Evolutionary conservation across 768 basidiomycete genomes (phyloP), one percentile per base, ranked within the genome.

Genomic region (Leccinum subtestaceum): DNA sequence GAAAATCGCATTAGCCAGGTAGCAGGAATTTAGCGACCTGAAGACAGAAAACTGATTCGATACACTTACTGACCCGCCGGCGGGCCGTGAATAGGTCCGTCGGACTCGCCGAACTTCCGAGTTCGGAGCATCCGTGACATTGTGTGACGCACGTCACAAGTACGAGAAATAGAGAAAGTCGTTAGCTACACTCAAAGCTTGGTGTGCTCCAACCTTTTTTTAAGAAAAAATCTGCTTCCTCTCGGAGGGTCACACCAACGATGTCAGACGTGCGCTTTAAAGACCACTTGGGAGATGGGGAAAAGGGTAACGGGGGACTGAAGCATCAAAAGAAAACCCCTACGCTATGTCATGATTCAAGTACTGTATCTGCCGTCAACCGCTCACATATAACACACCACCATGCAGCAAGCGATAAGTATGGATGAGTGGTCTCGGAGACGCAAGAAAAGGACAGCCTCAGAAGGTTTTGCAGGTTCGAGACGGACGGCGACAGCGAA

Each of bases 241-340:
- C 58, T 45, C 15, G 5, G 19, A 21, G 43, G n/a, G 11, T 11
- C 13, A 10, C 4, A 45, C 43, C 15, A 45, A 45, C 43, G 45
- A 63, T 89, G 86, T 84, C 88, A 12, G 92, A 97, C 74, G 80
- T 90, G n/a, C 84, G 96, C 23, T 99, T 98, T 73, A 91, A 89
- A 72, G 77, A 80, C 56, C 80, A 97, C n/a, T 84, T 98, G 46
- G 77, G 81, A 58, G 74, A 78, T 13, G 77, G 73, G 57, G 78
- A 79, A 58, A 69, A 65, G 45, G 76, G 70, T 52, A 55, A 70
- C 62, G 79, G 80, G 70, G 54, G 52, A 29, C 31, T 31, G 31
- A 70, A 66, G 65, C 10, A 29, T 10, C 31, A 11, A 31, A 31
- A 31, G 57, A 43, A 43, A 43, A 10, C n/a, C 40, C 25, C 25